A percentile compares a stretch with the other conserved stretches of the same genome.
Evolutionary conservation across 148 eudicot genomes (phyloP).

Genomic region (Chenopodium berlandieri): DNA sequence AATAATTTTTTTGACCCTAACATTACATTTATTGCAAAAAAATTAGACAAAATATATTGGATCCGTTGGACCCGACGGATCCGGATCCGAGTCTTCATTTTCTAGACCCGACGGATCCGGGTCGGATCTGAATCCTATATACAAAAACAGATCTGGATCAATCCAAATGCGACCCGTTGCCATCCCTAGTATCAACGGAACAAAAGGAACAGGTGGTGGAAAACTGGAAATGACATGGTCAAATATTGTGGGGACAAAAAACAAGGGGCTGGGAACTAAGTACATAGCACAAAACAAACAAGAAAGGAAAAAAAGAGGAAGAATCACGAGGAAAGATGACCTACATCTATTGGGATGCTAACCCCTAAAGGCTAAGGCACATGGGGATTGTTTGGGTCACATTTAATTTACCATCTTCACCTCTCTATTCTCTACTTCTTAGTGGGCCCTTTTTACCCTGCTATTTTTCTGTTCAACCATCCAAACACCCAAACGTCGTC

Average conservation of each 20-base stretch:
- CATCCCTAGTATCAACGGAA: too few relatives aligned
- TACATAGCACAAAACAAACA: neutral
- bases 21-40: too few relatives aligned
- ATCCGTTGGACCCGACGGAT: too few relatives aligned
- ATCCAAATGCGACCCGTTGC: too few relatives aligned
- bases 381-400: conserved; percentile 22
- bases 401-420: conserved; percentile 8
- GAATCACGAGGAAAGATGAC: conserved; percentile 10
- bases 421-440: neutral
- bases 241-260: neutral
- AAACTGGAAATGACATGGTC: neutral
- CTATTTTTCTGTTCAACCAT: conserved; percentile 24
- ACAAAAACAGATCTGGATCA: too few relatives aligned
- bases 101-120: too few relatives aligned
- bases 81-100: too few relatives aligned
- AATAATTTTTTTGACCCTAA: too few relatives aligned
- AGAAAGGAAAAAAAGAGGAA: neutral
- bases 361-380: conserved; percentile 8
- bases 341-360: conserved; percentile 20
- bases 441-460: conserved; percentile 15
- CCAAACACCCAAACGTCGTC: neutral
- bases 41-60: too few relatives aligned
- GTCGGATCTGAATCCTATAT: too few relatives aligned
- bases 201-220: too few relatives aligned
- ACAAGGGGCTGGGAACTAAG: neutral